Evolutionary conservation across 2,329 filamentous ascomycete genomes (phyloP).

Genomic region (Ophiostoma populinum): DNA sequence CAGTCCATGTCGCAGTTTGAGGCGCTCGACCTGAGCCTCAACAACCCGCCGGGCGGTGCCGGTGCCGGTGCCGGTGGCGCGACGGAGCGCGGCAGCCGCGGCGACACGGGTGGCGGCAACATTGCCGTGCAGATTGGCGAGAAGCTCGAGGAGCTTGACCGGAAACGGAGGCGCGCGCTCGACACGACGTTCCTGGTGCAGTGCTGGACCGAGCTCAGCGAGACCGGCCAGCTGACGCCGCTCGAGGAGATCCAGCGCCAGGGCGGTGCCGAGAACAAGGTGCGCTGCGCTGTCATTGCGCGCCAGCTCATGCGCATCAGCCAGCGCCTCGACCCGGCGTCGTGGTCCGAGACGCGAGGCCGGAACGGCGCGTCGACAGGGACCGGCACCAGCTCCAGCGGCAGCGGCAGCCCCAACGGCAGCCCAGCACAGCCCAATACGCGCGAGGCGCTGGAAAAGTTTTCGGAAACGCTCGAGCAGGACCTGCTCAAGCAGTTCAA

Average conservation of each 20-base stretch:
- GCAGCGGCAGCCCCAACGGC: conserved; percentile 21
- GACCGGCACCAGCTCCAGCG: conserved; percentile 19
- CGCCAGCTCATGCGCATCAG: conserved; percentile 89
- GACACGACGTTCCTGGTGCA: conserved; percentile 92
- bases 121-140: conserved; percentile 91
- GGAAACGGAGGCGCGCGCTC: conserved; percentile 73
- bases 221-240: conserved; percentile 70
- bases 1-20: conserved; percentile 87
- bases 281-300: conserved; percentile 84
- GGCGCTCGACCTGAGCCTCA: conserved; percentile 68
- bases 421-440: conserved; percentile 36
- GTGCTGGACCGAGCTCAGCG: conserved; percentile 92
- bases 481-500: conserved; percentile 93
- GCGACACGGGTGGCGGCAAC: conserved; percentile 50
- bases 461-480: conserved; percentile 87
- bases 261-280: conserved; percentile 77
- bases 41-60: conserved; percentile 30
- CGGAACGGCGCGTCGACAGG: conserved; percentile 20
- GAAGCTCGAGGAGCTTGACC: conserved; percentile 81
- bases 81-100: conserved; percentile 26
- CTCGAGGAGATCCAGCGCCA: conserved; percentile 77
- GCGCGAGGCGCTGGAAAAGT: conserved; percentile 86
- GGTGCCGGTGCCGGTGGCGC: conserved; percentile 22
- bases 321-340: conserved; percentile 66
- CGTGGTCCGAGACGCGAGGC: conserved; percentile 50